These are phyloP conservation scores for Saccharum hybrid DNA, from an alignment of 202 grass and related monocot genomes.

Conservation along the genomic window DNA sequence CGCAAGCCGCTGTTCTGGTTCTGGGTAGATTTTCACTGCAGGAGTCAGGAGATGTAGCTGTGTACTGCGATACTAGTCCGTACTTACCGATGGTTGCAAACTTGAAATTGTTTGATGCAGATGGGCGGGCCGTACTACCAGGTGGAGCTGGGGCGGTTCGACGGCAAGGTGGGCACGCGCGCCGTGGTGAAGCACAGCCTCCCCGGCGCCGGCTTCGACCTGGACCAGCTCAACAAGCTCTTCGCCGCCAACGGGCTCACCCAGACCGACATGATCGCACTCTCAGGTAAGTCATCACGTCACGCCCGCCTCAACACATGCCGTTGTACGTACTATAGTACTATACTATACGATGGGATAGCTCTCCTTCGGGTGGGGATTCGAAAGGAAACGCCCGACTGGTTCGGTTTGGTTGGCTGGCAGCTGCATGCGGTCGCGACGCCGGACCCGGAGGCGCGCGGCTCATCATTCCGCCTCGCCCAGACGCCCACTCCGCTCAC, in stretches of 20 bases:
- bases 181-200: constrained; percentile 65
- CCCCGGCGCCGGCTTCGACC: constrained; percentile 56
- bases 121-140: constrained; percentile 60
- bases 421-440: background rate
- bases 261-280: constrained; percentile 74
- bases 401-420: background rate
- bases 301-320: too few species aligned
- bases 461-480: background rate
- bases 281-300: constrained; percentile 52
- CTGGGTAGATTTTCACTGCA: too few species aligned
- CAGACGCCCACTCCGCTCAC: background rate
- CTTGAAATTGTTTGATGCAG: constrained; percentile 28
- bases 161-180: constrained; percentile 62
- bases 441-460: too few species aligned
- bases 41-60: too few species aligned
- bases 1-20: too few species aligned
- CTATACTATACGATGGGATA: too few species aligned
- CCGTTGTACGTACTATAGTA: too few species aligned
- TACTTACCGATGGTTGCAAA: too few species aligned
- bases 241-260: constrained; percentile 71
- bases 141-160: constrained; percentile 80
- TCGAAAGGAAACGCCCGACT: too few species aligned
- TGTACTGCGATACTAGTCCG: too few species aligned
- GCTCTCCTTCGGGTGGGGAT: too few species aligned
- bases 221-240: constrained; percentile 65